These are phyloP conservation scores for Neoboletus magnificus DNA, from an alignment of 768 basidiomycete species.

Conservation along the genomic window DNA sequence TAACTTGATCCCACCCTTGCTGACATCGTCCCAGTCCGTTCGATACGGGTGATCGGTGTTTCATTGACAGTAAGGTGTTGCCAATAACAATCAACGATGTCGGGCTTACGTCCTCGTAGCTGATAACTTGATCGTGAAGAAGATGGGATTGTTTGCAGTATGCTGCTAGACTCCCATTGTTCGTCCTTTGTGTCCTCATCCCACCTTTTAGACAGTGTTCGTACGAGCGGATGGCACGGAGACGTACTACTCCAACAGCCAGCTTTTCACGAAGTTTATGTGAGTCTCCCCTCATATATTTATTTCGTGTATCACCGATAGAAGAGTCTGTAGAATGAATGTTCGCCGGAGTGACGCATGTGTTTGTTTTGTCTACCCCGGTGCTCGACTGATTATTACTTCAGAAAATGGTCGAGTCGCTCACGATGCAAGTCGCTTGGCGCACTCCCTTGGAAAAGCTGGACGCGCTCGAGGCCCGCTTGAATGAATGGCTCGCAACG, in stretches of 20 bases:
- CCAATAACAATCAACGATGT: neutral
- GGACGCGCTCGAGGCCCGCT: constrained; percentile 59
- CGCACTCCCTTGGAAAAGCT: constrained; percentile 68
- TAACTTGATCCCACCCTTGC: neutral
- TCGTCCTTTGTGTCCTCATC: neutral
- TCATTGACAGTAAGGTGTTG: constrained; percentile 53
- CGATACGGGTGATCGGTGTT: constrained; percentile 80
- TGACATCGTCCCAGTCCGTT: constrained; percentile 50
- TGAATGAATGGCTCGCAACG: constrained; percentile 75
- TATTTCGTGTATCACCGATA: neutral
- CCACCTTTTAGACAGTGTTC: constrained; percentile 54
- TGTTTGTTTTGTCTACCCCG: neutral
- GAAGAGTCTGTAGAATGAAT: constrained; percentile 48
- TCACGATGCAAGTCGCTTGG: constrained; percentile 74
- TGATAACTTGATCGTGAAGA: constrained; percentile 73
- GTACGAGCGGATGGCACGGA: constrained; percentile 70
- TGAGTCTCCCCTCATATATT: constrained; percentile 29
- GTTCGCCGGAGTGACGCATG: constrained; percentile 67
- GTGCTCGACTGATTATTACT: constrained; percentile 9
- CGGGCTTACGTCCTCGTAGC: constrained; percentile 34
- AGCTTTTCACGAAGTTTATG: constrained; percentile 74
- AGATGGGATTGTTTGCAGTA: constrained; percentile 75
- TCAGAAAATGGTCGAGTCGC: constrained; percentile 64
- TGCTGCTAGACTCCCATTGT: constrained; percentile 9
- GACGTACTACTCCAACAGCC: constrained; percentile 80